Evolutionary conservation across 1,284 basidiomycete genomes (phyloP).

Genomic region (Stygiomarasmius scandens): DNA sequence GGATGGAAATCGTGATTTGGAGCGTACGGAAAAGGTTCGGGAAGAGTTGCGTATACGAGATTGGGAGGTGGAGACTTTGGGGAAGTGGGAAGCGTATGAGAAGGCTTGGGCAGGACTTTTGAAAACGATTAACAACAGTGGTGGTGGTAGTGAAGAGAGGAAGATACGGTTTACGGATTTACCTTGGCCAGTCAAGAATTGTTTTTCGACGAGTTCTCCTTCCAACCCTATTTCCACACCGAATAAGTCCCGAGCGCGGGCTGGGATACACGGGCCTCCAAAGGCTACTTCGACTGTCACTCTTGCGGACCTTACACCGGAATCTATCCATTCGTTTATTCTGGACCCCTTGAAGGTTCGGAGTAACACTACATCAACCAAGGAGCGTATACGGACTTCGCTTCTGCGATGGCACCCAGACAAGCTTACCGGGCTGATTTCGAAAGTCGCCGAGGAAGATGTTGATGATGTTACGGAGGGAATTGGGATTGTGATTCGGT

Average conservation of each 20-base stretch:
- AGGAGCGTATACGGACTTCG: constrained; percentile 59
- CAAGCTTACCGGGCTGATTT: constrained; percentile 57
- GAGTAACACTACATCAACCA: constrained; percentile 42
- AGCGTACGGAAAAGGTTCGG: constrained; percentile 46
- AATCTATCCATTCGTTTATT: constrained; percentile 55
- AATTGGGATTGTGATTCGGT: constrained; percentile 15
- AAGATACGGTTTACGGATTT: constrained; percentile 45
- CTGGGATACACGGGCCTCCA: not conserved
- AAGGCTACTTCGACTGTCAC: constrained; percentile 20
- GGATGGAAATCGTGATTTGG: constrained; percentile 50
- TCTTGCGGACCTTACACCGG: constrained; percentile 42
- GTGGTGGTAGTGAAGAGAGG: not conserved
- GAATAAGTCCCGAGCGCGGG: not conserved
- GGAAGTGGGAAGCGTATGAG: constrained; percentile 56
- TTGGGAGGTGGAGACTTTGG: constrained; percentile 36
- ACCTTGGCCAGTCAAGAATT: constrained; percentile 52
- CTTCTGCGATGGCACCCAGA: constrained; percentile 77
- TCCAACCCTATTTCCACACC: not conserved
- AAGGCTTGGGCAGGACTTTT: constrained; percentile 44
- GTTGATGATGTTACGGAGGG: constrained; percentile 45
- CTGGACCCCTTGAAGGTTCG: constrained; percentile 48
- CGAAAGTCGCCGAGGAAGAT: constrained; percentile 54
- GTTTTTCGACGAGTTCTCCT: not conserved
- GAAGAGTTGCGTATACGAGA: constrained; percentile 45
- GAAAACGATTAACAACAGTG: constrained; percentile 17